These are phyloP conservation scores for Paecilomyces variotii DNA, from an alignment of 2,329 filamentous ascomycete species.

Conservation along the genomic window DNA sequence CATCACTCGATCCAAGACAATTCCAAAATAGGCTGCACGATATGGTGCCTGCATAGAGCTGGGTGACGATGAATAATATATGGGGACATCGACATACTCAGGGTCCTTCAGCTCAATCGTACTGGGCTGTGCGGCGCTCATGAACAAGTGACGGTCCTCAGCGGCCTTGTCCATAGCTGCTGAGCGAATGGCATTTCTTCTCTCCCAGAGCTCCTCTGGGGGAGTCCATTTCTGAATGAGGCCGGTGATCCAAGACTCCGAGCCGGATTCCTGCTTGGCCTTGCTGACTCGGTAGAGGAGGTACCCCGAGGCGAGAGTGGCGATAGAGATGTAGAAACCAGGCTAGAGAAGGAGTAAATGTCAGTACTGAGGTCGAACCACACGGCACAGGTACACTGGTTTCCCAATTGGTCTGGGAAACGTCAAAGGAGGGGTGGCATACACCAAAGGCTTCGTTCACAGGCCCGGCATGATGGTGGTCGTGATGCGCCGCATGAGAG, in stretches of 20 bases:
- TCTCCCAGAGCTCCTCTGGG: constrained; percentile 45
- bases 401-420: constrained; percentile 4
- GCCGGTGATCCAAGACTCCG: constrained; percentile 33
- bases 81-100: constrained; percentile 48
- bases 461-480: constrained; percentile 30
- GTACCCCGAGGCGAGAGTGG: constrained; percentile 34
- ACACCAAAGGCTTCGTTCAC: constrained; percentile 41
- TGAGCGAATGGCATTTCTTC: constrained; percentile 54
- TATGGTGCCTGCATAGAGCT: not conserved
- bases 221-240: constrained; percentile 50
- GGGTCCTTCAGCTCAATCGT: constrained; percentile 51
- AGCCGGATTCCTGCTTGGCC: constrained; percentile 28
- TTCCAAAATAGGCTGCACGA: not conserved
- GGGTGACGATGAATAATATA: not conserved
- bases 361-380: not conserved
- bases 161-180: constrained; percentile 56
- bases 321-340: constrained; percentile 40
- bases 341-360: constrained; percentile 24
- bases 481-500: constrained; percentile 30
- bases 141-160: constrained; percentile 54
- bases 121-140: constrained; percentile 32
- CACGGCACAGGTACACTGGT: not conserved
- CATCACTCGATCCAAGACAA: not conserved
- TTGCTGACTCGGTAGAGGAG: constrained; percentile 35
- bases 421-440: constrained; percentile 19